A percentile compares a stretch with the other conserved stretches of the same genome.
Conservation (phyloP, 2,329 filamentous ascomycete genomes). For the Talaromyces sp. region DNA sequence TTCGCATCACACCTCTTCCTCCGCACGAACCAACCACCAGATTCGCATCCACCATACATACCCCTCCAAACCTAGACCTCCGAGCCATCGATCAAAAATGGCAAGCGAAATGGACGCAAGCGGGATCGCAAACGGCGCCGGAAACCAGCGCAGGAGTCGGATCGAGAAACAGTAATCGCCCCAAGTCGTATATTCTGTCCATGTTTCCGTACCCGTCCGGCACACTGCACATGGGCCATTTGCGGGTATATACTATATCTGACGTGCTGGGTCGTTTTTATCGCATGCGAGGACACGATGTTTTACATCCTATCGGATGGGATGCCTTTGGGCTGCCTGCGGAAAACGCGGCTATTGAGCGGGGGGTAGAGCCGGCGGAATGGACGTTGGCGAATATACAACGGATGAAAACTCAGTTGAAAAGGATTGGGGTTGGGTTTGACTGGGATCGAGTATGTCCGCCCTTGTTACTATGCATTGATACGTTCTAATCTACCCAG, state of each 20-base stretch:
- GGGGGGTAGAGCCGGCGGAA: slow-evolving; percentile 67
- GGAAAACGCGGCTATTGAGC: slow-evolving; percentile 84
- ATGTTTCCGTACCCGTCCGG: slow-evolving; percentile 96
- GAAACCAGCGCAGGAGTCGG: slow-evolving; percentile 4
- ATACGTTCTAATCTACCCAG: slow-evolving; percentile 39
- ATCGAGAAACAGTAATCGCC: slow-evolving; percentile 19
- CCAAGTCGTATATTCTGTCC: slow-evolving; percentile 65
- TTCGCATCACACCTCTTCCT: not conserved
- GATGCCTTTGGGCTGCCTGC: slow-evolving; percentile 87
- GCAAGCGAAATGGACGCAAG: slow-evolving; percentile 45
- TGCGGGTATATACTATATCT: slow-evolving; percentile 85
- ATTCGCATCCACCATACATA: slow-evolving; percentile 21
- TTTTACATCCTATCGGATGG: slow-evolving; percentile 90
- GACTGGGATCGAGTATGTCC: slow-evolving; percentile 70
- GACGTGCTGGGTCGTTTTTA: slow-evolving; percentile 77
- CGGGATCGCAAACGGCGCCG: slow-evolving; percentile 6
- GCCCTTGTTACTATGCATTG: not conserved
- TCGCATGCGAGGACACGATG: slow-evolving; percentile 66
- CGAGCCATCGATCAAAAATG: slow-evolving; percentile 50
- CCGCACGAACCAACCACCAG: slow-evolving; percentile 3
- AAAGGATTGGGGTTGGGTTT: slow-evolving; percentile 74
- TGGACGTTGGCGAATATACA: slow-evolving; percentile 80
- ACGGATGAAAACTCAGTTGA: slow-evolving; percentile 78
- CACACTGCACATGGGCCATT: slow-evolving; percentile 76
- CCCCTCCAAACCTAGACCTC: slow-evolving; percentile 35